A percentile compares a stretch with the other conserved stretches of the same genome.
These are phyloP conservation scores for Ampelocalamus luodianensis DNA, from an alignment of 176 grass and related monocot genomes.

Conservation along the genomic window DNA sequence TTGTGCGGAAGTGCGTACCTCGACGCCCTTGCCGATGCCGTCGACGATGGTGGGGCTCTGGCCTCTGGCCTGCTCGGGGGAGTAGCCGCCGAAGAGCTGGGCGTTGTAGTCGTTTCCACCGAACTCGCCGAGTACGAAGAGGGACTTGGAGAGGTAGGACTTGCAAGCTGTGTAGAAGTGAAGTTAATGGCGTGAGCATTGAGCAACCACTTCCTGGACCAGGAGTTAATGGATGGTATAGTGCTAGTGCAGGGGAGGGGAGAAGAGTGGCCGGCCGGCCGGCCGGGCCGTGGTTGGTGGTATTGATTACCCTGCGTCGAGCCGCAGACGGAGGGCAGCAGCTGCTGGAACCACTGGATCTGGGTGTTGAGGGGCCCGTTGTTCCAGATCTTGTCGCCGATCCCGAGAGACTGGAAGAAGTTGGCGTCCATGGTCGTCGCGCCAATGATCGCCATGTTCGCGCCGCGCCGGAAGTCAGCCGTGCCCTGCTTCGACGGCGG, in stretches of 20 bases:
- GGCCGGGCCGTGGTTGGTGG: not conserved
- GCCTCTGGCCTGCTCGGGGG: constrained; percentile 48
- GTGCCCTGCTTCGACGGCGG: constrained; percentile 66
- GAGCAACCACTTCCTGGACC: not conserved
- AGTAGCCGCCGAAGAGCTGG: constrained; percentile 70
- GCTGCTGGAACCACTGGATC: constrained; percentile 86
- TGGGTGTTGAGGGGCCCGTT: constrained; percentile 78
- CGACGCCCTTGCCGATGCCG: constrained; percentile 65
- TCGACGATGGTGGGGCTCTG: constrained; percentile 57
- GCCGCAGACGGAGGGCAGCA: constrained; percentile 72
- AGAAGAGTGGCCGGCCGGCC: not conserved
- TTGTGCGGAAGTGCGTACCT: constrained; percentile 1
- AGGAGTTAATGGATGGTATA: not conserved
- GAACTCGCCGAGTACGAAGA: constrained; percentile 84
- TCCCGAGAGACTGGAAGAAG: constrained; percentile 86
- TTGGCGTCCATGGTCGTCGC: constrained; percentile 65
- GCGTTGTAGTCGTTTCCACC: constrained; percentile 98
- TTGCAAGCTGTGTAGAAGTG: constrained; percentile 55
- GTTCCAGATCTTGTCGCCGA: constrained; percentile 87
- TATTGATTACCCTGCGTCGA: constrained; percentile 53
- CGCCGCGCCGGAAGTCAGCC: constrained; percentile 65
- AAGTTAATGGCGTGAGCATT: not conserved
- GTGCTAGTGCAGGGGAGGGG: not conserved
- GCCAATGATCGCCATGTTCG: constrained; percentile 97
- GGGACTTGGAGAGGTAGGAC: constrained; percentile 67